Evolutionary conservation across 306 rosid genomes (phyloP).

Genomic region (Lablab purpureus): DNA sequence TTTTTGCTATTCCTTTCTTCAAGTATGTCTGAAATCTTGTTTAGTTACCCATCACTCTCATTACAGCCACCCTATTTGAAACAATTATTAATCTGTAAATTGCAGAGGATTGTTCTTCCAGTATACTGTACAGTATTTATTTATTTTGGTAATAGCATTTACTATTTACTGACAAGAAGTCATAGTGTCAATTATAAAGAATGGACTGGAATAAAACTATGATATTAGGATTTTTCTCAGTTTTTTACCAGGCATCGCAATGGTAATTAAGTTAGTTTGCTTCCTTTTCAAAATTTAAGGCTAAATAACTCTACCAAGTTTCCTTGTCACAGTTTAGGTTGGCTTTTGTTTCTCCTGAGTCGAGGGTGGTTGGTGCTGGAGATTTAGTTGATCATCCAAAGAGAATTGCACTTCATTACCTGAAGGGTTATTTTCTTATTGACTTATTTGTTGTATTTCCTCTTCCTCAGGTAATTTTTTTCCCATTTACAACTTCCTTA

Average conservation of each 20-base stretch:
- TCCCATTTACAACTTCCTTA: neutral
- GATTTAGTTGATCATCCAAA: constrained; percentile 83
- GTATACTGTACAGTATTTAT: neutral
- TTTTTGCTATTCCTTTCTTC: neutral
- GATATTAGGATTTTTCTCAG: neutral
- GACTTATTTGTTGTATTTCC: constrained; percentile 75
- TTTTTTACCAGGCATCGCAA: neutral
- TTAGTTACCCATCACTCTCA: neutral
- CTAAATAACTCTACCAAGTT: constrained; percentile 30
- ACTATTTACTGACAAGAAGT: neutral
- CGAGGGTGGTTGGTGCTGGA: constrained; percentile 78
- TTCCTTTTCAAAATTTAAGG: neutral
- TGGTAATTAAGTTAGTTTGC: neutral
- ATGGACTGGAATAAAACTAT: neutral
- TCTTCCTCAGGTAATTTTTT: constrained; percentile 73
- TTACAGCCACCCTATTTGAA: neutral
- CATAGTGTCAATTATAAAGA: neutral
- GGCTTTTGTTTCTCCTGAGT: constrained; percentile 87
- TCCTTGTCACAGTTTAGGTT: constrained; percentile 77
- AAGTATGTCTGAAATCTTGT: neutral
- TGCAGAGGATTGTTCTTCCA: neutral
- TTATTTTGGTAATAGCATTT: neutral
- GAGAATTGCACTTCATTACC: constrained; percentile 66
- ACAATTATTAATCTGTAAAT: neutral
- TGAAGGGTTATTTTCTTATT: constrained; percentile 59